A percentile compares a stretch with the other conserved stretches of the same genome.
Conservation (phyloP, 2,329 filamentous ascomycete genomes). For the Samsoniella hepiali region DNA sequence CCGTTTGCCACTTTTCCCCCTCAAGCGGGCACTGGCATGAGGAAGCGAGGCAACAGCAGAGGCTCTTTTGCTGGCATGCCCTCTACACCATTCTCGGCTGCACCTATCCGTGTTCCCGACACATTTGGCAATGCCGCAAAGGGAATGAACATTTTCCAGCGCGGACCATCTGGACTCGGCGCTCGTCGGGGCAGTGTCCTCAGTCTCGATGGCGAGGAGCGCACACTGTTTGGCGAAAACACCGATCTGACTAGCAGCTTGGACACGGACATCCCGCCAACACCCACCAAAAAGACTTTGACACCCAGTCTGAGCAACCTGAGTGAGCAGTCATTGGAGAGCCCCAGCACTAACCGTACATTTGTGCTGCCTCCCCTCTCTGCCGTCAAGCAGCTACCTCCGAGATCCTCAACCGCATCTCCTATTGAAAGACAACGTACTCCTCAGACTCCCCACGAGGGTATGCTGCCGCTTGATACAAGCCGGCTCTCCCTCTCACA, state of each 20-base stretch:
- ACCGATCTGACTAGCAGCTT: constrained; percentile 27
- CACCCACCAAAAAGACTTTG: constrained; percentile 74
- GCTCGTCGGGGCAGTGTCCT: constrained; percentile 66
- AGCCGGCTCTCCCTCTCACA: constrained; percentile 81
- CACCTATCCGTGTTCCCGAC: constrained; percentile 45
- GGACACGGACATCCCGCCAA: constrained; percentile 75
- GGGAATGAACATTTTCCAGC: constrained; percentile 65
- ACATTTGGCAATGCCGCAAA: constrained; percentile 55
- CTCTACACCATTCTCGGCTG: constrained; percentile 75
- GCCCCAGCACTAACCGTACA: constrained; percentile 47
- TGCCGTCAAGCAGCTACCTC: constrained; percentile 35
- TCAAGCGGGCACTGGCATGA: constrained; percentile 57
- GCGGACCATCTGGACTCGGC: constrained; percentile 44
- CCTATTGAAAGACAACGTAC: constrained; percentile 59
- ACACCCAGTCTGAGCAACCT: constrained; percentile 41
- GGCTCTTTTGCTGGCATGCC: constrained; percentile 70
- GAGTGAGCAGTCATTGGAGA: constrained; percentile 41
- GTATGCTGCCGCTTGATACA: constrained; percentile 71
- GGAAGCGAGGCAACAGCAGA: constrained; percentile 58
- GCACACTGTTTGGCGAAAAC: constrained; percentile 41
- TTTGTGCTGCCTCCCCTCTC: constrained; percentile 42
- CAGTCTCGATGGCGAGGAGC: constrained; percentile 76
- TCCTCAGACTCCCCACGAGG: constrained; percentile 77
- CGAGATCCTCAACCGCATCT: constrained; percentile 51
- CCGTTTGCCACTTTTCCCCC: constrained; percentile 66